Evolutionary conservation across 495 filamentous ascomycete species (phyloP), one percentile per base, ranked within the genome.

Genomic region (Penicillium bialowiezense): DNA sequence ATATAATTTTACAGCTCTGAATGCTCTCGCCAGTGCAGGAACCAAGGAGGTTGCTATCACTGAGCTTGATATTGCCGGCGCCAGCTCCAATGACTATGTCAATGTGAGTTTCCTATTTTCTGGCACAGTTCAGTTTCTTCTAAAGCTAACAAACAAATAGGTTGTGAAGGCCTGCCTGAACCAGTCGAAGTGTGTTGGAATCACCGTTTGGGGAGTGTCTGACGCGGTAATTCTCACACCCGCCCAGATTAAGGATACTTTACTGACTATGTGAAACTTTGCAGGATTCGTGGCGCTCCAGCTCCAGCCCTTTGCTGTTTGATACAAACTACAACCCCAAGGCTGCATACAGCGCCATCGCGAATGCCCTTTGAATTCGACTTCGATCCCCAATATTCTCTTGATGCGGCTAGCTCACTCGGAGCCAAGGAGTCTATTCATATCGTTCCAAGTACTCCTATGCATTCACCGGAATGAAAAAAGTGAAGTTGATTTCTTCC

Each of bases 171-270:
- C 83, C 23, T 90, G 86, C 56, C 59, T 87, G 33, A 68, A 74
- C 49, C 73, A 83, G 58, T 50, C 72, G 8, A 85, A 82, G 64
- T 90, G 87, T 62, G 77, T 89, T 17, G 86, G 86, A 48, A 82
- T 90, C 54, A 89, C 86, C 14, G 84, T 86, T 28, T 91, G 87
- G 87, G 86, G 86, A 60, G 82, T 91, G 6, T 71, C 80, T 48
- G 87, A 89, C 55, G 61, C 65, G 19, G 83, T 67, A 83, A 62
- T 70, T 55, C 13, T 44, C 32, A 12, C 23, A 3, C 32, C n/a
- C 21, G 31, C 10, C 5, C 5, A 13, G 21, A 5, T 10, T 1
- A 8, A 43, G 10, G 20, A 18, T 23, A 12, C 2, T 24, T 28
- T 24, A 1, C 9, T 24, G 21, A 33, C n/a, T 18, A 24, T 56